Percentiles rank a stretch among this genome's conserved stretches.
Conservation (phyloP, 2,329 filamentous ascomycete species). For the Blumeria hordei region DNA sequence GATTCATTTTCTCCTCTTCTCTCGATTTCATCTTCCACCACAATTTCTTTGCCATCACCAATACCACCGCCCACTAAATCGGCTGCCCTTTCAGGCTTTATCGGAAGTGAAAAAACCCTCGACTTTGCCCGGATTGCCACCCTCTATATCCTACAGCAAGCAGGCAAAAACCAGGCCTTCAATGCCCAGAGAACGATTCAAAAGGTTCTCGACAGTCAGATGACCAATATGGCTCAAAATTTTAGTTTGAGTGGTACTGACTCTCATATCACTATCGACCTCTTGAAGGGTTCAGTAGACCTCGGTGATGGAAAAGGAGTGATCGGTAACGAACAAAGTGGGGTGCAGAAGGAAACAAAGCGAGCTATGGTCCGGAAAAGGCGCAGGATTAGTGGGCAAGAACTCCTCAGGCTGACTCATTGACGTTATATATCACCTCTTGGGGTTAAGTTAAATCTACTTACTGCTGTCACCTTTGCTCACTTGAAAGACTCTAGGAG, state of each 20-base stretch:
- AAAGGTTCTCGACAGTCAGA: constrained; percentile 23
- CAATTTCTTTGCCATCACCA: constrained; percentile 2
- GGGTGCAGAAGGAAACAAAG: not conserved
- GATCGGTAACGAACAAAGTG: not conserved
- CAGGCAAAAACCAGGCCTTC: constrained; percentile 25
- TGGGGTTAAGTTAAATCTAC: too few species aligned
- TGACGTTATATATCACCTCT: too few species aligned
- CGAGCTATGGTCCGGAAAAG: not conserved
- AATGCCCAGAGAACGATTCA: constrained; percentile 29
- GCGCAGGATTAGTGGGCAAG: not conserved
- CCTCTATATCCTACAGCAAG: constrained; percentile 34
- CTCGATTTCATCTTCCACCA: not conserved
- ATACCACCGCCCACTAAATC: constrained; percentile 4
- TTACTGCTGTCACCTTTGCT: too few species aligned
- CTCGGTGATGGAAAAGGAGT: not conserved
- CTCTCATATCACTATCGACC: not conserved
- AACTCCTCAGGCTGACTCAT: not conserved
- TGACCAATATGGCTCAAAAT: constrained; percentile 8
- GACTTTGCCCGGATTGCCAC: constrained; percentile 41
- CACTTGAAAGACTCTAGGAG: too few species aligned
- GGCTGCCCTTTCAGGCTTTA: constrained; percentile 17
- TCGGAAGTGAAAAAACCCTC: constrained; percentile 27
- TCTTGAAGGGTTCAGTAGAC: not conserved
- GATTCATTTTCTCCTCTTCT: not conserved
- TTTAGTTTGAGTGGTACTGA: constrained; percentile 6